Conservation (phyloP, 306 rosid genomes). For the Nissolia schottii region DNA sequence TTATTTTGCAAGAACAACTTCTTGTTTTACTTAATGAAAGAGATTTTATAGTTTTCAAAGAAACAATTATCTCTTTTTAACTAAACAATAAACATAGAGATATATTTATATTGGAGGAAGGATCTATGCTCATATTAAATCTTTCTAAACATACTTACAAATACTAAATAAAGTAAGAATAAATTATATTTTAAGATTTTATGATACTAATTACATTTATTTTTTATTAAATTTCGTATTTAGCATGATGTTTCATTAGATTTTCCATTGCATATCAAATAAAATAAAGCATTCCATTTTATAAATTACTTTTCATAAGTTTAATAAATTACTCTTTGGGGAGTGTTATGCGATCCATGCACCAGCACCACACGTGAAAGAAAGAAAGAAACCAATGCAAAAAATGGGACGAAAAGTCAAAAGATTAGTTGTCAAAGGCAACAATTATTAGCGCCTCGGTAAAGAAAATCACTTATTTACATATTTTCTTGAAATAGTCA, state of each 20-base stretch:
- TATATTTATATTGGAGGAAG: no score
- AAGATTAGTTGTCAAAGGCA: background rate
- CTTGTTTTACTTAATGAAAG: background rate
- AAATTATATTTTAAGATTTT: no score
- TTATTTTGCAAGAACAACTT: background rate
- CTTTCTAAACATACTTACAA: no score
- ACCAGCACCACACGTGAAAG: background rate
- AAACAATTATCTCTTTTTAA: background rate
- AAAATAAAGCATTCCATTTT: background rate
- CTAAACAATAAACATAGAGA: background rate
- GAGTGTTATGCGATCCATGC: conserved; percentile 10
- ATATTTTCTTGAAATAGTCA: background rate
- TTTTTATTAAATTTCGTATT: no score
- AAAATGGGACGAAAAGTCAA: background rate
- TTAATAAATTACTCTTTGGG: background rate
- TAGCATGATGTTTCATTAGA: no score
- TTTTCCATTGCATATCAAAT: background rate
- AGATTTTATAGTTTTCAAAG: no score
- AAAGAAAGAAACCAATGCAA: background rate
- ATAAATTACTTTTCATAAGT: background rate
- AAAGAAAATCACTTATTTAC: background rate
- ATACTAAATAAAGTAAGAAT: no score
- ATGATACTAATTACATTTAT: no score
- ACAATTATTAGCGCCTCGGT: background rate
- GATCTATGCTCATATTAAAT: no score